These are phyloP conservation scores for Pezicula carpinea DNA, from an alignment of 2,329 filamentous ascomycete genomes.

Conservation along the genomic window DNA sequence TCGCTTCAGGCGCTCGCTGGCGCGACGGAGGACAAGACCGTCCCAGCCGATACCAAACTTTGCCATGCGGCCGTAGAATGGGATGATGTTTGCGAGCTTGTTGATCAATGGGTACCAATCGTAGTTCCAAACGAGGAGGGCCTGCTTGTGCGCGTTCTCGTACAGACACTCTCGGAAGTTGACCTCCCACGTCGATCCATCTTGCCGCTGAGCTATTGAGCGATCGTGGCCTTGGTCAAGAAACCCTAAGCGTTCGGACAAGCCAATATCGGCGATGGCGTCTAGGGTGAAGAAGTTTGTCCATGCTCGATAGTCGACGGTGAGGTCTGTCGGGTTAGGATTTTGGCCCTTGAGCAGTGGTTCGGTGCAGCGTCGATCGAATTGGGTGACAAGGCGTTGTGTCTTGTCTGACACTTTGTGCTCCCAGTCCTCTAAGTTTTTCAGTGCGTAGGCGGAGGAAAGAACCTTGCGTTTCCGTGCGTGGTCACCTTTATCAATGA, in stretches of 20 bases:
- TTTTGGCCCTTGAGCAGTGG: constrained; percentile 11
- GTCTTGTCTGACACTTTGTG: constrained; percentile 50
- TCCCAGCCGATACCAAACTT: constrained; percentile 39
- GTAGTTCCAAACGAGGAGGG: constrained; percentile 45
- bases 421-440: constrained; percentile 51
- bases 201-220: constrained; percentile 36
- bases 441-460: constrained; percentile 45
- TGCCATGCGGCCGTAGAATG: constrained; percentile 36
- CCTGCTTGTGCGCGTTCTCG: constrained; percentile 44
- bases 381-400: constrained; percentile 36
- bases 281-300: constrained; percentile 53
- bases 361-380: constrained; percentile 39
- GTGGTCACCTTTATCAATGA: constrained; percentile 47
- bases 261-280: constrained; percentile 51
- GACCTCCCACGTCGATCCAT: constrained; percentile 41
- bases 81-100: constrained; percentile 42
- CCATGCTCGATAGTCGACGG: constrained; percentile 46
- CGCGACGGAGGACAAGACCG: constrained; percentile 42
- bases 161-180: constrained; percentile 48
- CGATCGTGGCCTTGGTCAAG: constrained; percentile 44
- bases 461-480: constrained; percentile 45
- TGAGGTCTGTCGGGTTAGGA: constrained; percentile 34
- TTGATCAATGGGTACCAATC: constrained; percentile 44
- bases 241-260: constrained; percentile 46
- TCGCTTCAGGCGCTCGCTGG: constrained; percentile 37